Evolutionary conservation across 176 grass and related monocot genomes (phyloP), one percentile per base, ranked within the genome.

Genomic region (Eragrostis nindensis): DNA sequence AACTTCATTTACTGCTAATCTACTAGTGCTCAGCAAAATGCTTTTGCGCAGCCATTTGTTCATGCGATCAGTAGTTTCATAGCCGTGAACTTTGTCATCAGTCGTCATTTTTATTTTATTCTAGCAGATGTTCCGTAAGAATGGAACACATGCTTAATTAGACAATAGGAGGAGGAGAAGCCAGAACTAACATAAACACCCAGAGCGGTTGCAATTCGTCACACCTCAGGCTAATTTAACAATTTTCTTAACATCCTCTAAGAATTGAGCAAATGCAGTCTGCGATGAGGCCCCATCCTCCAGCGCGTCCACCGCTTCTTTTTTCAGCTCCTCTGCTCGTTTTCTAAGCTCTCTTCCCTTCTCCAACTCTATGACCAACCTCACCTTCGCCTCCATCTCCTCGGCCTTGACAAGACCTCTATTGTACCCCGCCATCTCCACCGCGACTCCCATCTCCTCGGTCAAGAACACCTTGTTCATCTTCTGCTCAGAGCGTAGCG

Each of bases 401-500:
- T 83, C 59, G 2, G 90, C 90, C 54, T 14, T 19, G 41, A 85
- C 44, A 12, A 91, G 24, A 0, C 68, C 86, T 5, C 52, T 3
- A 0, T 25, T 72, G 22, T 87, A 80, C 11, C 80, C 73, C 49
- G 85, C 18, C 21, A 87, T 68, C 41, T 70, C 66, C 6, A 85
- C 41, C 0, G 32, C 78, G 12, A 79, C 36, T 73, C 71, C 72
- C 11, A 82, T 66, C 8, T 74, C 73, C 72, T 60, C 32, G 5
- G 76, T 60, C 41, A 88, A 11, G 1, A 73, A 42, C 52, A 76
- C 63, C 4, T 65, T 82, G 70, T 91, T 91, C 55, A 85, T 12
- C 32, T 17, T 54, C 77, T 86, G 84, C 76, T 87, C 85, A 11
- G 78, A 54, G 41, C 68, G 44, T 25, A 87, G 42, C 11, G 85